Conservation (phyloP, 2,329 filamentous ascomycete species). For the Claviceps sp. region DNA sequence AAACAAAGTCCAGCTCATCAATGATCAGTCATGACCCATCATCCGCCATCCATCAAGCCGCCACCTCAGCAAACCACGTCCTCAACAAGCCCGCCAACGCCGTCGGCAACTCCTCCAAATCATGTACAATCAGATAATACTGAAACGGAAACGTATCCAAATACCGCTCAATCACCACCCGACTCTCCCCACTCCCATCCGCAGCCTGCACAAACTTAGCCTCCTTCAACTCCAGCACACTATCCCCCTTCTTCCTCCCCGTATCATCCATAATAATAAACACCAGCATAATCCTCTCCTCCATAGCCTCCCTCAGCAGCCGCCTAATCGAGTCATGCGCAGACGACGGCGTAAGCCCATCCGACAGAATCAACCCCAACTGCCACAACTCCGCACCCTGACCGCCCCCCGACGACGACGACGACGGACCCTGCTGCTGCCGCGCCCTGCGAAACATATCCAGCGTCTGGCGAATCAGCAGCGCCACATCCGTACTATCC, state of each 20-base stretch:
- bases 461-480: slow-evolving; percentile 64
- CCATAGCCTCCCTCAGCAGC: slow-evolving; percentile 73
- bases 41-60: slow-evolving; percentile 18
- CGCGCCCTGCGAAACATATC: slow-evolving; percentile 70
- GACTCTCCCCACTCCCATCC: slow-evolving; percentile 29
- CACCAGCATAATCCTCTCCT: slow-evolving; percentile 94
- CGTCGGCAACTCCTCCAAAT: slow-evolving; percentile 79
- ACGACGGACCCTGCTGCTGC: slow-evolving; percentile 33
- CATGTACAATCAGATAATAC: slow-evolving; percentile 89
- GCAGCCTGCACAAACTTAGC: slow-evolving; percentile 62
- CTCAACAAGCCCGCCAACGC: slow-evolving; percentile 79
- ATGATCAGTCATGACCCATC: neutral
- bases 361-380: slow-evolving; percentile 80
- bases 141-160: slow-evolving; percentile 93
- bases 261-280: slow-evolving; percentile 86
- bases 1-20: neutral
- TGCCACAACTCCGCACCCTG: slow-evolving; percentile 73
- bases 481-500: slow-evolving; percentile 70
- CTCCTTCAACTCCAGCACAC: slow-evolving; percentile 78
- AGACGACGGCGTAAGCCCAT: slow-evolving; percentile 72
- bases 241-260: slow-evolving; percentile 35
- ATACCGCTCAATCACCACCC: slow-evolving; percentile 76
- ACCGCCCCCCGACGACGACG: slow-evolving; percentile 18
- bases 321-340: slow-evolving; percentile 73
- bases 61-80: slow-evolving; percentile 82